A percentile compares a stretch with the other conserved stretches of the same genome.
Conservation (phyloP, 2,329 filamentous ascomycete genomes). For the Drechslerella dactyloides region DNA sequence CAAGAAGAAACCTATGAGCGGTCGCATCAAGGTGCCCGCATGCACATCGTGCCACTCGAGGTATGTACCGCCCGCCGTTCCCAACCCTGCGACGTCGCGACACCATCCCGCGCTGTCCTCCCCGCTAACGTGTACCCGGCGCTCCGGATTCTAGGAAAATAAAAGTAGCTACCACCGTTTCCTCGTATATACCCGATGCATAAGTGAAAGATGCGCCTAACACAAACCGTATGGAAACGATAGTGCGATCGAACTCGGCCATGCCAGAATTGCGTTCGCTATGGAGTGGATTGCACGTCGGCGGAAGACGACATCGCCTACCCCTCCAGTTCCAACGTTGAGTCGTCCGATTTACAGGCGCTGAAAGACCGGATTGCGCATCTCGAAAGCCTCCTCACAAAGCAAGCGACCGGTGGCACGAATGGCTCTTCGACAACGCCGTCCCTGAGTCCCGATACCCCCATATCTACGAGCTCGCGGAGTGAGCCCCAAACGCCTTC, state of each 20-base stretch:
- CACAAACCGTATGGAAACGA: not conserved
- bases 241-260: constrained; percentile 41
- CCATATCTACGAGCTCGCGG: constrained; percentile 38
- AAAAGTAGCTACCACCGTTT: constrained; percentile 26
- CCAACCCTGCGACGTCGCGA: not conserved
- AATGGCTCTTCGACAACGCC: constrained; percentile 27
- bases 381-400: constrained; percentile 38
- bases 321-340: constrained; percentile 31
- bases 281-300: constrained; percentile 40
- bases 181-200: not conserved
- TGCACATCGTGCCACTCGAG: constrained; percentile 49
- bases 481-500: constrained; percentile 43
- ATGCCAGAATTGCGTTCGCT: constrained; percentile 45
- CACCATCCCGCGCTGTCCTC: not conserved
- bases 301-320: constrained; percentile 44
- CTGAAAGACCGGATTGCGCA: constrained; percentile 47
- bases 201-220: constrained; percentile 8
- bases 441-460: constrained; percentile 34
- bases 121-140: constrained; percentile 16
- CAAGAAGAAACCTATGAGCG: constrained; percentile 35
- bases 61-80: constrained; percentile 1
- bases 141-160: constrained; percentile 28
- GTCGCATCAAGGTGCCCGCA: constrained; percentile 46
- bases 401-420: constrained; percentile 19
- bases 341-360: constrained; percentile 47